These are phyloP conservation scores for Xylaria polymorpha DNA, from an alignment of 2,329 filamentous ascomycete species.

Conservation along the genomic window DNA sequence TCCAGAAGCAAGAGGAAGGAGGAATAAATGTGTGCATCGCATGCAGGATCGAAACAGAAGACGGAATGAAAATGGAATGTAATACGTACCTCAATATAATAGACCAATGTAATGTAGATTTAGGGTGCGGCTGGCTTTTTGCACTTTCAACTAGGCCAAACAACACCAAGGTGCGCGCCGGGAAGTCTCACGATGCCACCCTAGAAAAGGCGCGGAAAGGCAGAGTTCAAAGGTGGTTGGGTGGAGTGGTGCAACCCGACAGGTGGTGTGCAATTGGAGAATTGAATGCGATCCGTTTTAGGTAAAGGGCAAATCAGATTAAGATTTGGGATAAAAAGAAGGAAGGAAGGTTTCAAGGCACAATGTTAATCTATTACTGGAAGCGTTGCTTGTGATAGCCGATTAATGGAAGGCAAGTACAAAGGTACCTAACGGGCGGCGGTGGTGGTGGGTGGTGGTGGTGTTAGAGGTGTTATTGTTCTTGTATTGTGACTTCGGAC, in stretches of 20 bases:
- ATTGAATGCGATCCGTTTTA: conserved; percentile 39
- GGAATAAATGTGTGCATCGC: background rate
- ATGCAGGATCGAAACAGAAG: background rate
- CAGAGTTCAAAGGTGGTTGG: conserved; percentile 18
- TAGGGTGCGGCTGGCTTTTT: conserved; percentile 1
- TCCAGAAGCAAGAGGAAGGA: conserved; percentile 4
- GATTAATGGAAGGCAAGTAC: conserved; percentile 42
- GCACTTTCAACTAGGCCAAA: conserved; percentile 46
- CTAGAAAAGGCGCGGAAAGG: conserved; percentile 25
- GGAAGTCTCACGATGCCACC: conserved; percentile 43
- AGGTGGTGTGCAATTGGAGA: conserved; percentile 36
- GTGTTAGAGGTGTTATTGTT: conserved; percentile 36
- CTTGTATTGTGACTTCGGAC: conserved; percentile 43
- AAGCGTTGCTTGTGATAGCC: conserved; percentile 35
- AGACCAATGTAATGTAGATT: background rate
- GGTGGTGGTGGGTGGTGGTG: conserved; percentile 28
- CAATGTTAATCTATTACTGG: conserved; percentile 40
- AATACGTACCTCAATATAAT: conserved; percentile 21
- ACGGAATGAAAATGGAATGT: background rate
- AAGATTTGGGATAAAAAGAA: conserved; percentile 34
- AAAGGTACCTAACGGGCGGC: conserved; percentile 39
- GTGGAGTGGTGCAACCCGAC: conserved; percentile 42
- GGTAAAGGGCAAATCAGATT: conserved; percentile 44
- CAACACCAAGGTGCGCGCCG: conserved; percentile 32
- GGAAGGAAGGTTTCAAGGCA: conserved; percentile 27